These are phyloP conservation scores for Chlorella sp. DNA, from an alignment of 139 green algal species.

Conservation along the genomic window DNA sequence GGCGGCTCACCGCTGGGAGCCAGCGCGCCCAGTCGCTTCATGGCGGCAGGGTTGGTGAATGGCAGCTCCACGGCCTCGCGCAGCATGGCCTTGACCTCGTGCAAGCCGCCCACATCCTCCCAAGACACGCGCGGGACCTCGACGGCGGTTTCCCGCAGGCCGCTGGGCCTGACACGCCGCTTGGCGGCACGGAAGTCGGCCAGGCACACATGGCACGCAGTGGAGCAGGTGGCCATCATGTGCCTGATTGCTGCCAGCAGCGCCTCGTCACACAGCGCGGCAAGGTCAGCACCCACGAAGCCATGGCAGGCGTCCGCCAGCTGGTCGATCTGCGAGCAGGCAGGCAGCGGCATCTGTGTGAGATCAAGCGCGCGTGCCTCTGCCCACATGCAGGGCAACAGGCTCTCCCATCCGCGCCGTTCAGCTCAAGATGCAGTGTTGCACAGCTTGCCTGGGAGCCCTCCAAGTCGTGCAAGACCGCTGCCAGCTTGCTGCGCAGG, in stretches of 20 bases:
- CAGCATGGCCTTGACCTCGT: conserved; percentile 75
- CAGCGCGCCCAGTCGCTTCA: conserved; percentile 68
- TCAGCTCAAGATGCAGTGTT: no score
- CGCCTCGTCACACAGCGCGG: conserved; percentile 62
- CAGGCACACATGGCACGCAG: conserved; percentile 22
- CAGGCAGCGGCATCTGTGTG: no score
- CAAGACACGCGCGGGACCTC: conserved; percentile 60
- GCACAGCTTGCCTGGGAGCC: no score
- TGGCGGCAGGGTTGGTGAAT: conserved; percentile 63
- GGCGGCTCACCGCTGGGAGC: conserved; percentile 3
- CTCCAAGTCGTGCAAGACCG: no score
- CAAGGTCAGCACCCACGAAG: conserved; percentile 78
- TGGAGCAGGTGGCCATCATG: conserved; percentile 1
- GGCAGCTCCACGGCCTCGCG: conserved; percentile 84
- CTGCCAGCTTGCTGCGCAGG: conserved; percentile 52
- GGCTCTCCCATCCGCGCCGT: no score
- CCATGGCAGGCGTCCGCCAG: conserved; percentile 59
- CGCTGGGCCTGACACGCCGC: conserved; percentile 47
- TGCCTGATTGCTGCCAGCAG: conserved; percentile 64
- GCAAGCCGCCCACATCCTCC: conserved; percentile 82
- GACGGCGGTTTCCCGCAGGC: conserved; percentile 39
- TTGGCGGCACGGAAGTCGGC: conserved; percentile 58
- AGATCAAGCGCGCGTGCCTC: no score
- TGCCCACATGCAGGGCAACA: no score
- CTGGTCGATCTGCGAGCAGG: conserved; percentile 23